These are phyloP conservation scores for Aegilops speltoides DNA, from an alignment of 176 grass and related monocot species.

Conservation along the genomic window DNA sequence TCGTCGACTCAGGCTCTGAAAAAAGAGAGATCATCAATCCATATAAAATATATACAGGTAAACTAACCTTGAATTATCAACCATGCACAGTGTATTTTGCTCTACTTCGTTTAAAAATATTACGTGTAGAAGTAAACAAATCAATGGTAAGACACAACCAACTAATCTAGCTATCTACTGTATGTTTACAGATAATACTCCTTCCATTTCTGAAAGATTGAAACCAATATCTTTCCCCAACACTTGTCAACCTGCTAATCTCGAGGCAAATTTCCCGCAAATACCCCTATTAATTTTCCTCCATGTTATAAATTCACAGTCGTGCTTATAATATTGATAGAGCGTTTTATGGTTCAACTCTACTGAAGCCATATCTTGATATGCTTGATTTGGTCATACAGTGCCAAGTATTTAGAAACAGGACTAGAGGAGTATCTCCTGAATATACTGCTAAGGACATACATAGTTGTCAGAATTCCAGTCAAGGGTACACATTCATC, in stretches of 20 bases:
- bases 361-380: background rate
- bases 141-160: background rate
- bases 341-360: background rate
- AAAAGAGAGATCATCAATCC: conserved; percentile 1
- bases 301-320: background rate
- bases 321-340: background rate
- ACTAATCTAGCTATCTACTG: background rate
- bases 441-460: conserved; percentile 4
- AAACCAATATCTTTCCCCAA: background rate
- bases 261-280: background rate
- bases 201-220: background rate
- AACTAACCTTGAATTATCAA: conserved; percentile 15
- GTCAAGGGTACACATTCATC: background rate
- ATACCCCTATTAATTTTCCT: background rate
- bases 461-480: background rate
- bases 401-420: conserved; percentile 4
- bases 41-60: conserved; percentile 31
- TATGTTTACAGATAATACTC: background rate
- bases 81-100: background rate
- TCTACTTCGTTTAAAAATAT: conserved; percentile 4
- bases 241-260: background rate
- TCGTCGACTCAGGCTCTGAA: conserved; percentile 18
- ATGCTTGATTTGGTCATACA: background rate
- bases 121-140: background rate
- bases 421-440: background rate